phyloP scores from a whole-genome alignment of 2,329 filamentous ascomycete genomes.

The Calonectria montana region DNA sequence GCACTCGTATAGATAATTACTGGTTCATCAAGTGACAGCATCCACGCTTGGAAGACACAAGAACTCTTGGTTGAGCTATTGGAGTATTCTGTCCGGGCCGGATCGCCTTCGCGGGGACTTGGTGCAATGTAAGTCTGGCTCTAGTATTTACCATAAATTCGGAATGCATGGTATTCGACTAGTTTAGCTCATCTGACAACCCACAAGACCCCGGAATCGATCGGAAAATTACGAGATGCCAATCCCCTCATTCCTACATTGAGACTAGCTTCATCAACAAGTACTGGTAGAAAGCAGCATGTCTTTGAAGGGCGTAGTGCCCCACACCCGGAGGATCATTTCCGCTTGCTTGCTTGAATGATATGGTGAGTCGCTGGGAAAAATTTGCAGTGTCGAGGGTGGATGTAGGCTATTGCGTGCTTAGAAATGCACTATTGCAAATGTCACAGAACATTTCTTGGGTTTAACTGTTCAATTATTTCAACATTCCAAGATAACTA shows the following conservation, averaged over 20 bases:
- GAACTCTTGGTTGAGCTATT: background rate
- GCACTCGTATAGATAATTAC: too few species aligned
- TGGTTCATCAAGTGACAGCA: too few species aligned
- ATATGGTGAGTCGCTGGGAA: background rate
- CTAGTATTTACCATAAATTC: background rate
- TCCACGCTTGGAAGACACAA: too few species aligned
- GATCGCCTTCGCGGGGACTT: background rate
- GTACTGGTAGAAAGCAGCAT: background rate
- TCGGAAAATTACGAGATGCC: background rate
- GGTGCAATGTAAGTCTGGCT: too few species aligned
- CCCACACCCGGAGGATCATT: background rate
- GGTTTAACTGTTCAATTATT: background rate
- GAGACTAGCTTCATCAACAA: background rate
- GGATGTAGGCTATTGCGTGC: background rate
- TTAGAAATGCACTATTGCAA: background rate
- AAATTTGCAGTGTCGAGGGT: background rate
- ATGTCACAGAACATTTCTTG: background rate
- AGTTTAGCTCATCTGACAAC: background rate
- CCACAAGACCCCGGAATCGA: background rate
- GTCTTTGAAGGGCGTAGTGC: background rate
- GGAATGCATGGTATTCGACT: background rate
- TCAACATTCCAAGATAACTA: background rate
- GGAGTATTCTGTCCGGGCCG: too few species aligned
- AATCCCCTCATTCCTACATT: slow-evolving; percentile 1
- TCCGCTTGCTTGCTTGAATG: background rate